These are phyloP conservation scores for Graphium sp. DNA, from an alignment of 2,329 filamentous ascomycete genomes.

Conservation along the genomic window DNA sequence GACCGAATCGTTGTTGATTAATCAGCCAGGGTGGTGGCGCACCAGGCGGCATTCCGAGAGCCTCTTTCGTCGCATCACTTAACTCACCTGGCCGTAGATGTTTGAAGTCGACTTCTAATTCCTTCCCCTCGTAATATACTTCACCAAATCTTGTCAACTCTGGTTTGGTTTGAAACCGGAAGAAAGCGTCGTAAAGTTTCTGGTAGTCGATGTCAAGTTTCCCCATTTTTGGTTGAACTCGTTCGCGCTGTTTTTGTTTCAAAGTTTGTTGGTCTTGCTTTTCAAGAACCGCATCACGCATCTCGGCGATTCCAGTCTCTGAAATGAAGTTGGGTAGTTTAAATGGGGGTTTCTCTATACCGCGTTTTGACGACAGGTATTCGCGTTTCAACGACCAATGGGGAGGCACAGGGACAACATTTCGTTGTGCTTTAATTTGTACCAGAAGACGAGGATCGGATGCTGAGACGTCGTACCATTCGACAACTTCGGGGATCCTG, in stretches of 20 bases:
- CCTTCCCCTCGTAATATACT: slow-evolving; percentile 99
- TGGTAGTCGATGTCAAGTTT: slow-evolving; percentile 97
- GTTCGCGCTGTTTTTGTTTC: slow-evolving; percentile 89
- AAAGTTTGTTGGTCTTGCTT: slow-evolving; percentile 85
- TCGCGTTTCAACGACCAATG: slow-evolving; percentile 97
- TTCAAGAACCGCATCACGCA: slow-evolving; percentile 90
- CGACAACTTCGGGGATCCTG: slow-evolving; percentile 79
- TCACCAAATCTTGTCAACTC: slow-evolving; percentile 88
- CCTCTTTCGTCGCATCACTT: slow-evolving; percentile 78
- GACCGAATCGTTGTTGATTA: slow-evolving; percentile 86
- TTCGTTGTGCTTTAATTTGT: slow-evolving; percentile 87
- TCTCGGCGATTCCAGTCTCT: slow-evolving; percentile 93
- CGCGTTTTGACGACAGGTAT: slow-evolving; percentile 90
- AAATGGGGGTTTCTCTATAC: slow-evolving; percentile 91
- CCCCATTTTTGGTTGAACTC: slow-evolving; percentile 90
- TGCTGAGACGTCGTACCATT: slow-evolving; percentile 92
- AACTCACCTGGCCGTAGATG: slow-evolving; percentile 83
- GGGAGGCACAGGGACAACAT: slow-evolving; percentile 82
- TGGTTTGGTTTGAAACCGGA: slow-evolving; percentile 93
- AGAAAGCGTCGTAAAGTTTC: slow-evolving; percentile 96
- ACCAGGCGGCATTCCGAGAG: slow-evolving; percentile 81
- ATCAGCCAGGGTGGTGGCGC: slow-evolving; percentile 95
- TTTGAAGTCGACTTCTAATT: slow-evolving; percentile 86
- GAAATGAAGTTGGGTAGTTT: slow-evolving; percentile 90
- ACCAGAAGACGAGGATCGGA: slow-evolving; percentile 78